Conservation (phyloP, 495 filamentous ascomycete species). For the Mytilinidion resinicola region DNA sequence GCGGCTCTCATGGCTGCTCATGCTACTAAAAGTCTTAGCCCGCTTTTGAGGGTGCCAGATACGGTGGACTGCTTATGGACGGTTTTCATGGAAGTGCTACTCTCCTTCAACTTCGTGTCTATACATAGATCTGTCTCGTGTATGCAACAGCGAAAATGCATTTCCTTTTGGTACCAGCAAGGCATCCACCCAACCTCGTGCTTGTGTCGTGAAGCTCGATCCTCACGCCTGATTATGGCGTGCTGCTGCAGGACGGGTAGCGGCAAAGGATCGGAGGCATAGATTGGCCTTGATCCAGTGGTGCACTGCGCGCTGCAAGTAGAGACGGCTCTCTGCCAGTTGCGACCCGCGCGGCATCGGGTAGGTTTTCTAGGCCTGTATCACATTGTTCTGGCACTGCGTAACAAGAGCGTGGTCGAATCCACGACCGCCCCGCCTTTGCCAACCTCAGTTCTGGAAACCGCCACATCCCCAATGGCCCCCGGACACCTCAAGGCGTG, state of each 20-base stretch:
- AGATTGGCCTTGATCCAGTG: no score
- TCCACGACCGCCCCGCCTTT: no score
- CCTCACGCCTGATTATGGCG: neutral
- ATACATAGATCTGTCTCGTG: slow-evolving; percentile 24
- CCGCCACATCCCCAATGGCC: no score
- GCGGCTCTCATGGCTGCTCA: slow-evolving; percentile 10
- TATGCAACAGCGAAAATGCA: slow-evolving; percentile 26
- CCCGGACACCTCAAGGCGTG: neutral
- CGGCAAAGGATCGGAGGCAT: no score
- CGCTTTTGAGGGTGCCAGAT: slow-evolving; percentile 1
- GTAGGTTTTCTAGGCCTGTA: no score
- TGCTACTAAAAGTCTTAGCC: slow-evolving; percentile 12
- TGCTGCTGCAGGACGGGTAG: no score
- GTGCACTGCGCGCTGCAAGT: no score
- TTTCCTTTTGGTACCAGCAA: slow-evolving; percentile 10
- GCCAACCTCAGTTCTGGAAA: no score
- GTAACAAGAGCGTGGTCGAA: no score
- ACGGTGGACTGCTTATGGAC: slow-evolving; percentile 9
- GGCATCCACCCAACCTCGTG: neutral
- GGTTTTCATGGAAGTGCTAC: slow-evolving; percentile 9
- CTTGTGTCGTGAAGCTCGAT: neutral
- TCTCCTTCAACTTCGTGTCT: slow-evolving; percentile 25
- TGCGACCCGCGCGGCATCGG: no score
- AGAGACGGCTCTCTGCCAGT: no score
- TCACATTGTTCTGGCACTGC: no score